These are phyloP conservation scores for Plectosphaerella plurivora DNA, from an alignment of 2,329 filamentous ascomycete species.

Conservation along the genomic window DNA sequence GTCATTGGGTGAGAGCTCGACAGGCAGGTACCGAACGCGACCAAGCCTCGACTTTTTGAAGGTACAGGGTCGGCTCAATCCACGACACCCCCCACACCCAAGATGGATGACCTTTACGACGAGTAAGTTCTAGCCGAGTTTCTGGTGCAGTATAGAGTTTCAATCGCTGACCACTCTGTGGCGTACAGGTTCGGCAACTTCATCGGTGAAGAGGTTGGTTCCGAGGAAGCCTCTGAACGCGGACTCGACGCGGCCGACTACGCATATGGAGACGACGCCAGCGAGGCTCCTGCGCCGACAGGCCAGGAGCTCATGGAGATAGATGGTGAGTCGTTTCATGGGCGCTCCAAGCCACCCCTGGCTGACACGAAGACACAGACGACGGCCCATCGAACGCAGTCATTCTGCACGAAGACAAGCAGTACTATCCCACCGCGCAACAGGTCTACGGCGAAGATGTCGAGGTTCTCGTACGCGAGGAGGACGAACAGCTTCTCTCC, in stretches of 20 bases:
- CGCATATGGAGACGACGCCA: conserved; percentile 73
- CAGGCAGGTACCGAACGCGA: background rate
- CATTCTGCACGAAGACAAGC: conserved; percentile 97
- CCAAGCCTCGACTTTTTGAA: conserved; percentile 2
- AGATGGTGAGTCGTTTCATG: conserved; percentile 54
- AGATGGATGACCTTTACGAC: conserved; percentile 95
- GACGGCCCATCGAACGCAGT: conserved; percentile 92
- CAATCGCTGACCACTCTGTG: background rate
- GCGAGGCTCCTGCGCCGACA: conserved; percentile 57
- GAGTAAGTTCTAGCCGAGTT: conserved; percentile 53
- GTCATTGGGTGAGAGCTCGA: conserved; percentile 5
- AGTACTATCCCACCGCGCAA: conserved; percentile 97
- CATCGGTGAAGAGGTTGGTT: conserved; percentile 84
- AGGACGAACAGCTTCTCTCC: conserved; percentile 88
- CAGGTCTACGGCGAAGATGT: conserved; percentile 94
- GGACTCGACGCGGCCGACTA: conserved; percentile 72
- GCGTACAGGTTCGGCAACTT: conserved; percentile 85
- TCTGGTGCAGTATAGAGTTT: background rate
- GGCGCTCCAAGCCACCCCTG: background rate
- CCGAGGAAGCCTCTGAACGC: conserved; percentile 79
- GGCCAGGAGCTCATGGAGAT: conserved; percentile 91
- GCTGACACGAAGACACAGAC: conserved; percentile 8
- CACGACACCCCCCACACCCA: conserved; percentile 14
- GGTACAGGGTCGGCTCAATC: background rate
- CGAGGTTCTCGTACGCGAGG: conserved; percentile 93